phyloP scores from a whole-genome alignment of 768 basidiomycete species.

The Trametes sanguinea region DNA sequence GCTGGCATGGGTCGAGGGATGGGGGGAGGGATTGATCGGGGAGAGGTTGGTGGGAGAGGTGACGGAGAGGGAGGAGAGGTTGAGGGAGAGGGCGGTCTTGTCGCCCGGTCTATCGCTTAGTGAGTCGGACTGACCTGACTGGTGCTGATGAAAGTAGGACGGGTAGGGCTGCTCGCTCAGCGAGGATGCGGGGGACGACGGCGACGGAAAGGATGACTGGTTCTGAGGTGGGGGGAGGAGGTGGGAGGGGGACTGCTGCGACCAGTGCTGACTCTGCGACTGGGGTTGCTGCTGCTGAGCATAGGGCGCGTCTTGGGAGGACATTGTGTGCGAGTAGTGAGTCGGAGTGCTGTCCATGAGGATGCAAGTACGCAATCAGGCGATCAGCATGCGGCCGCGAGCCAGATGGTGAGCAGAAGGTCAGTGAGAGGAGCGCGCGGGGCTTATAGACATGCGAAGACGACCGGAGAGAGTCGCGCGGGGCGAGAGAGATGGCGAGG shows the following conservation, averaged over 20 bases:
- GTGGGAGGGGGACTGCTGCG: slow-evolving; percentile 31
- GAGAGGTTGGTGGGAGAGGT: slow-evolving; percentile 67
- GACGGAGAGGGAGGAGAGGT: slow-evolving; percentile 66
- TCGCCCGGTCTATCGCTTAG: slow-evolving; percentile 28
- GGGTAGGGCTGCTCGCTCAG: slow-evolving; percentile 34
- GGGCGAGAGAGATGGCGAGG: not conserved
- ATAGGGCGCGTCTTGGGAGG: slow-evolving; percentile 35
- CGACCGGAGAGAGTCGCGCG: not conserved
- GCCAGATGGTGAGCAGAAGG: slow-evolving; percentile 1
- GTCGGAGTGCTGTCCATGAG: slow-evolving; percentile 31
- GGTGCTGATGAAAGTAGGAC: slow-evolving; percentile 29
- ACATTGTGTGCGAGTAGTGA: slow-evolving; percentile 31
- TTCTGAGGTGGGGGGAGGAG: slow-evolving; percentile 33
- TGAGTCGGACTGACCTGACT: slow-evolving; percentile 29
- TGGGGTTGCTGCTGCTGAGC: slow-evolving; percentile 35
- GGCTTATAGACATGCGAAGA: slow-evolving; percentile 2
- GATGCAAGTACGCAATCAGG: slow-evolving; percentile 8
- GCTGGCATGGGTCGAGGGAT: slow-evolving; percentile 35
- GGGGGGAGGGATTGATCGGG: slow-evolving; percentile 54
- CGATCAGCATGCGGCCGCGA: slow-evolving; percentile 24
- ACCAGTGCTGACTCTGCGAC: slow-evolving; percentile 33
- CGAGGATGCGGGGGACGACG: slow-evolving; percentile 36
- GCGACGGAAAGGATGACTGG: slow-evolving; percentile 36
- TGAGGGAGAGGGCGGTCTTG: slow-evolving; percentile 52
- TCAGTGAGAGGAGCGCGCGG: not conserved